Base-by-base conservation (phyloP, 2,329 filamentous ascomycete genomes). In the Colletotrichum sp. region DNA sequence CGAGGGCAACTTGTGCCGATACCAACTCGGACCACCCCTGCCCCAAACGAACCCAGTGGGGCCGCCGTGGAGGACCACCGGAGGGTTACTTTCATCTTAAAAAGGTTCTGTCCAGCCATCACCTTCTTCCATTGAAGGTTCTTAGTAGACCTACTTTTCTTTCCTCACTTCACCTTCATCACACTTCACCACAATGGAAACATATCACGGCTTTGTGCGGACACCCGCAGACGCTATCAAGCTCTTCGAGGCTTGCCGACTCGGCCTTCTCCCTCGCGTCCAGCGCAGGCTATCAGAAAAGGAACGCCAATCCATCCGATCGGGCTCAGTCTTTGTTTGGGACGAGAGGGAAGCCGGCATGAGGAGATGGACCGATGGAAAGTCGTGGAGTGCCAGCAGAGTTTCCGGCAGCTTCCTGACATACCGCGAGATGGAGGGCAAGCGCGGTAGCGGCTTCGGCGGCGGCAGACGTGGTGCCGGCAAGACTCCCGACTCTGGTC, bases 241-340 rank as follows among this genome's bases (percentile, higher is more conserved):
- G 83, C 90, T 99, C n/a, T 99, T 99, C 83, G 97, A 99, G 86
- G 97, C 97, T 77, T 99, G 96, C 85, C 92, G 96, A 78, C 89
- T 98, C 62, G 97, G 97, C 71, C 89, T 98, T 65, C 88, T 99
- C 64, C 97, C 97, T 34, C 93, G 97, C 79, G 97, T 99, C 8
- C 97, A 99, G 87, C 92, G 97, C 80, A 91, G 97, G 81, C 87
- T 98, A 76, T 99, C 97, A 4, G 97, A 99, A 86, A 99, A 99
- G 87, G 97, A 99, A 87, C 92, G 97, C 77, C 96, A 98, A 83
- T 95, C 95, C 6, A 99, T 99, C 84, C 94, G 95, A 82, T 98
- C 96, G 1, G 97, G 97, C 59, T 99, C 97, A 0, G 96, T 99
- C 5, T 99, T 99, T 82, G 97, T 99, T n/a, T 99, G 97, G 97